A percentile compares a stretch with the other conserved stretches of the same genome.
phyloP scores from a whole-genome alignment of 495 filamentous ascomycete species.

The Parathielavia appendiculata region DNA sequence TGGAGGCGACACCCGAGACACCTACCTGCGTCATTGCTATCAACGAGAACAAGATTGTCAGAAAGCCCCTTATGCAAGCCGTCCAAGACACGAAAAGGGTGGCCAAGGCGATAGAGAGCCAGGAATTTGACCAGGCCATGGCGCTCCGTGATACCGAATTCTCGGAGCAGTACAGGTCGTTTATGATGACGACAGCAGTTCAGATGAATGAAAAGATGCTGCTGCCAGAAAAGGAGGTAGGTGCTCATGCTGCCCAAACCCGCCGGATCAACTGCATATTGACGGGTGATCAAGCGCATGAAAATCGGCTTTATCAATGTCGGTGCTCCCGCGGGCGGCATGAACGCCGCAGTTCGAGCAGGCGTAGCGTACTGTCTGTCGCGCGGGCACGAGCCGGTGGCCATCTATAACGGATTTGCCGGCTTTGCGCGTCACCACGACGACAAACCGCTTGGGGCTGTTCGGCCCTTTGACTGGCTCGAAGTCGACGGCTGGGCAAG shows the following conservation, averaged over 20 bases:
- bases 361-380: conserved; percentile 93
- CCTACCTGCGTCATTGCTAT: conserved; percentile 94
- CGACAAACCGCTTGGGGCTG: conserved; percentile 74
- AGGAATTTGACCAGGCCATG: conserved; percentile 84
- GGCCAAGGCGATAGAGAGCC: conserved; percentile 68
- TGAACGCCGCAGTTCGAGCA: conserved; percentile 94
- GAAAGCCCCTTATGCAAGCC: conserved; percentile 82
- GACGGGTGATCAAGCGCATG: conserved; percentile 59
- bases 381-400: conserved; percentile 86
- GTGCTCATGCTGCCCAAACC: conserved; percentile 17
- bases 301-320: conserved; percentile 93
- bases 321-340: conserved; percentile 95
- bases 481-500: conserved; percentile 93
- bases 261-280: conserved; percentile 7
- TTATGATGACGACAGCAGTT: conserved; percentile 75
- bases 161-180: conserved; percentile 83
- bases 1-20: conserved; percentile 81
- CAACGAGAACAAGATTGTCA: conserved; percentile 94
- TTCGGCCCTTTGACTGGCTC: conserved; percentile 83
- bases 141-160: conserved; percentile 86
- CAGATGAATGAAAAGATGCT: conserved; percentile 39
- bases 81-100: conserved; percentile 80
- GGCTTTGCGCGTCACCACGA: conserved; percentile 86
- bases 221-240: conserved; percentile 68
- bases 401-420: conserved; percentile 96